A percentile compares a stretch with the other conserved stretches of the same genome.
These are phyloP conservation scores for Aaosphaeria pasadenensis DNA, from an alignment of 2,329 filamentous ascomycete genomes.

Conservation along the genomic window DNA sequence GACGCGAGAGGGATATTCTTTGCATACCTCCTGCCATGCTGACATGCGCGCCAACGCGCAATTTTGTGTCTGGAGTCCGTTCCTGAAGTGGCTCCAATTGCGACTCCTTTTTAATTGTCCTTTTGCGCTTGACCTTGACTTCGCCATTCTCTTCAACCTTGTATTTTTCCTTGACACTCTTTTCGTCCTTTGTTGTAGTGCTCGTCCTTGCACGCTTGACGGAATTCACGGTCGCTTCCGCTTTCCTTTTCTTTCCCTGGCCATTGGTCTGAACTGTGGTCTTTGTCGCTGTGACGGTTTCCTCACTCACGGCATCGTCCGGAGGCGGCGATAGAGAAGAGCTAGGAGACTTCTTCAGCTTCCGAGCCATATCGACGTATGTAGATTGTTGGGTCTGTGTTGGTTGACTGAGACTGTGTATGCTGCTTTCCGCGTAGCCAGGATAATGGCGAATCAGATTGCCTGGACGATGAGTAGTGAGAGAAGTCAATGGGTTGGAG, in stretches of 20 bases:
- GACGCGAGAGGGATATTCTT: neutral
- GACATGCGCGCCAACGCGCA: slow-evolving; percentile 91
- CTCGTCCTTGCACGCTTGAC: slow-evolving; percentile 16
- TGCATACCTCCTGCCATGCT: slow-evolving; percentile 76
- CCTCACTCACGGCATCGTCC: slow-evolving; percentile 5
- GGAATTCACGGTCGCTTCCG: slow-evolving; percentile 10
- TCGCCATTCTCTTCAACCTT: slow-evolving; percentile 9
- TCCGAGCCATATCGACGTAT: slow-evolving; percentile 14
- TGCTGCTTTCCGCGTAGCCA: too few species aligned
- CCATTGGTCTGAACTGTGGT: slow-evolving; percentile 2
- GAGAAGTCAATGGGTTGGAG: too few species aligned
- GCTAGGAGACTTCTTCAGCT: slow-evolving; percentile 9
- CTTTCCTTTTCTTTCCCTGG: slow-evolving; percentile 26
- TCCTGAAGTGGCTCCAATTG: slow-evolving; percentile 63
- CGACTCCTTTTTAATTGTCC: slow-evolving; percentile 41
- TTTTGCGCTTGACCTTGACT: slow-evolving; percentile 3
- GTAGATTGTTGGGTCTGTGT: too few species aligned
- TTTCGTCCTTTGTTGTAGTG: slow-evolving; percentile 15
- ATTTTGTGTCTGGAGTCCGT: slow-evolving; percentile 68
- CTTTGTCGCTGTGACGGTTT: slow-evolving; percentile 3
- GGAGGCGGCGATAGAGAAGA: slow-evolving; percentile 23
- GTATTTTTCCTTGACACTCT: slow-evolving; percentile 6
- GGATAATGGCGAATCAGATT: too few species aligned
- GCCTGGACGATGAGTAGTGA: too few species aligned
- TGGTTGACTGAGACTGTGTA: too few species aligned